A percentile compares a stretch with the other conserved stretches of the same genome.
Evolutionary conservation across 2,329 filamentous ascomycete species (phyloP).

Genomic region (Aspergillus neoniger): DNA sequence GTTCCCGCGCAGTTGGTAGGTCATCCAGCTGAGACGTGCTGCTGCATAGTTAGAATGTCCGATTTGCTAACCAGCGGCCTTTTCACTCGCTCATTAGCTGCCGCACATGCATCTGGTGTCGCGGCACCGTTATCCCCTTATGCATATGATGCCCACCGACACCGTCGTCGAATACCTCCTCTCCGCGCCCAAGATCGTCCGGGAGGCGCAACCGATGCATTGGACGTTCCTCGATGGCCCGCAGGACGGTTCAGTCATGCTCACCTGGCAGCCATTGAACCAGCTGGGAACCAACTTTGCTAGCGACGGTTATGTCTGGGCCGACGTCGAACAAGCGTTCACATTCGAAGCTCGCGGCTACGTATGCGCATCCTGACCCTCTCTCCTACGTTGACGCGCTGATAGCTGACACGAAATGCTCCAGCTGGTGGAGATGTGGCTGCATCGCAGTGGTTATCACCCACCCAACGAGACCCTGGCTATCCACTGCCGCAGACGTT

Average conservation of each 20-base stretch:
- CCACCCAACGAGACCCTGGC: constrained; percentile 71
- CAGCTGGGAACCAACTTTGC: constrained; percentile 73
- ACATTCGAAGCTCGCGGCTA: constrained; percentile 72
- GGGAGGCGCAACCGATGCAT: constrained; percentile 81
- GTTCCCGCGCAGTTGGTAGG: constrained; percentile 50
- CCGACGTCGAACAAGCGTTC: constrained; percentile 74
- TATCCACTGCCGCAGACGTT: constrained; percentile 78
- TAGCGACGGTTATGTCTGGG: constrained; percentile 92
- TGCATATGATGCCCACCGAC: constrained; percentile 69
- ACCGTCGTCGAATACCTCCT: constrained; percentile 83
- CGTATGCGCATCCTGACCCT: constrained; percentile 48
- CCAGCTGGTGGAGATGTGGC: constrained; percentile 84
- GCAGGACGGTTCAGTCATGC: constrained; percentile 75
- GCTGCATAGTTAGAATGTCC: background rate
- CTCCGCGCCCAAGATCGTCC: constrained; percentile 79
- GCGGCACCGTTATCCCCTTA: constrained; percentile 74
- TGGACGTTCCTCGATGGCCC: constrained; percentile 91
- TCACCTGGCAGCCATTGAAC: constrained; percentile 84
- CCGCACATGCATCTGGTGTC: constrained; percentile 90
- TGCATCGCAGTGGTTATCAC: constrained; percentile 78
- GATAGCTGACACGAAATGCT: constrained; percentile 7
- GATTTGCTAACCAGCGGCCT: background rate
- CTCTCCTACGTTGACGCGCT: background rate
- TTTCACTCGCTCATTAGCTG: constrained; percentile 61
- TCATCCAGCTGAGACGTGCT: constrained; percentile 14